Base-by-base conservation (phyloP, 2,329 filamentous ascomycete species). In the Nemania sp. region DNA sequence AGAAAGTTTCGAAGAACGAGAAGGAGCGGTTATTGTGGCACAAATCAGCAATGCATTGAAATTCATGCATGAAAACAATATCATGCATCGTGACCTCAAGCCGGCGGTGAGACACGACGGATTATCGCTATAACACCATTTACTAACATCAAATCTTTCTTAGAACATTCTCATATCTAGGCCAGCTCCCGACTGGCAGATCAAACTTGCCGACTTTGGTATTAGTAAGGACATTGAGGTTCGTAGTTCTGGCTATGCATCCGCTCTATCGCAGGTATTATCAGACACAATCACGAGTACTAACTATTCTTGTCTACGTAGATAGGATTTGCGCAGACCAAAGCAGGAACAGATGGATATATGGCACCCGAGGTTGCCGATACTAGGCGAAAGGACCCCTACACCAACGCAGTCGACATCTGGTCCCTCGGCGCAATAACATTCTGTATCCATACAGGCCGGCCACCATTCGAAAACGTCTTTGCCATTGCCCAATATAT, bases 301-400 rank as follows among this genome's bases (percentile, higher is more conserved):
- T 40, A 5, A 40, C 9, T 4, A 3, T 4, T 24, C 2, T 24
- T 6, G 5, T 15, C 23, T 36, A 46, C 23, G 15, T 46, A 46
- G 43, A 14, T 36, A 33, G 19, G 31, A 26, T 17, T 20, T 37
- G 43, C 43, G 3, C 30, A 46, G 31, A 46, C 43, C 9, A 46
- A 46, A 26, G 43, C 43, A 19, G 43, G 43, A n/a, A 46, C 43
- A 26, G 43, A 46, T 20, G 43, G 43, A 26, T 46, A 46, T 22
- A 46, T 46, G 43, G 43, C 43, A 19, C 43, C 43, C 17, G 43
- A 46, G 28, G 43, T 46, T 36, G 43, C 43, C 8, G 43, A 46
- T 28, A 26, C 30, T 20, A 46, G 37, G 24, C 43, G 43, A 46
- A 24, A 36, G 31, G 20, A 6, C 8, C 20, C 43, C 22, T 46